Conservation (phyloP, 192 early-diverging fungal genomes). For the Coemansia sp. region DNA sequence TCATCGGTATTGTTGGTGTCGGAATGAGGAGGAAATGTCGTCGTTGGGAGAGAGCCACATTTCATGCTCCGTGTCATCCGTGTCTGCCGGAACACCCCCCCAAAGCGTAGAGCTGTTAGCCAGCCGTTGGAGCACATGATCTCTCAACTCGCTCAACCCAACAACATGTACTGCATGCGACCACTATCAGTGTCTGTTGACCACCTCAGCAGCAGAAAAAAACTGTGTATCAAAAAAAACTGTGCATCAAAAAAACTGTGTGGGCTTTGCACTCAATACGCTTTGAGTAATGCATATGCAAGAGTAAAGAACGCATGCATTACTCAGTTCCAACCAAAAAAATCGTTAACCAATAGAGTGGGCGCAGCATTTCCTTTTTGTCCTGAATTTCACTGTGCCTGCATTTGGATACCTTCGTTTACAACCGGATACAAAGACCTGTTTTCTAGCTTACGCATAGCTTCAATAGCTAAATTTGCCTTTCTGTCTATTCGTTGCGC, state of each 20-base stretch:
- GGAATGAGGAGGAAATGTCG: background rate
- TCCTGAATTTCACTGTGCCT: background rate
- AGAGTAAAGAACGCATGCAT: background rate
- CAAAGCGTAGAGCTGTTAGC: background rate
- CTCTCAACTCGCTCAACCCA: background rate
- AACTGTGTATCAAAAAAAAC: background rate
- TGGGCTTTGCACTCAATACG: background rate
- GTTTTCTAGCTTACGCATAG: background rate
- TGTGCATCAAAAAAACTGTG: background rate
- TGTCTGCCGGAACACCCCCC: slow-evolving; percentile 4
- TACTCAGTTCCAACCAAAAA: background rate
- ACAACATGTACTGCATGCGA: background rate
- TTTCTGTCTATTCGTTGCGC: background rate
- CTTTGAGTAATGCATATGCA: background rate
- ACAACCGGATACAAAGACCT: background rate
- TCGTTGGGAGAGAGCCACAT: background rate
- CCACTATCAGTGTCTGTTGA: background rate
- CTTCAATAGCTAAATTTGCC: background rate
- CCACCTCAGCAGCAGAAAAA: background rate
- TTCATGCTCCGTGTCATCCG: background rate
- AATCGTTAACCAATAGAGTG: background rate
- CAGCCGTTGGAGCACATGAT: background rate
- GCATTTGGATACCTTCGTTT: background rate
- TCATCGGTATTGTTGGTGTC: background rate
- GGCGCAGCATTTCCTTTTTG: background rate